Conservation (phyloP, 768 basidiomycete species). For the Rhodotorula sphaerocarpa region DNA sequence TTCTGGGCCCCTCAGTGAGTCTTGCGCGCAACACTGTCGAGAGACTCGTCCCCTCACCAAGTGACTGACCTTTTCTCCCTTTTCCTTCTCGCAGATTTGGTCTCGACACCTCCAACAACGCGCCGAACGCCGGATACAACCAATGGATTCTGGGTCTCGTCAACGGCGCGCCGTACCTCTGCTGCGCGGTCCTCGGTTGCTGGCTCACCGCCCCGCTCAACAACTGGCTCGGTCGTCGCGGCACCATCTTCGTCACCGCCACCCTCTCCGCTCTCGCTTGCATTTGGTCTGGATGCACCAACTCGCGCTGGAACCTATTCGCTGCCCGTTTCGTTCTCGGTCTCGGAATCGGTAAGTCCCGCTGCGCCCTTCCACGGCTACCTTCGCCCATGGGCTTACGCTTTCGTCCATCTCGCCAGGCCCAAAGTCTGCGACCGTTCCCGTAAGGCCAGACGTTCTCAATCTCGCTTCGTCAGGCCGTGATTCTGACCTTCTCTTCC, state of each 20-base stretch:
- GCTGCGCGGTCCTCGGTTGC: conserved; percentile 40
- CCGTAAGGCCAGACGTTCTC: too few relatives aligned
- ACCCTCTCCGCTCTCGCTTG: conserved; percentile 14
- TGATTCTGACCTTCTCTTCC: too few relatives aligned
- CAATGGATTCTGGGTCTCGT: conserved; percentile 51
- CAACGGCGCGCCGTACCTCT: conserved; percentile 52
- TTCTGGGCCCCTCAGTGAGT: conserved; percentile 1
- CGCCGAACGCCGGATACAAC: conserved; percentile 1
- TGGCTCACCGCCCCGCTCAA: conserved; percentile 24
- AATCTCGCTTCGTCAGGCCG: too few relatives aligned
- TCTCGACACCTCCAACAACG: neutral
- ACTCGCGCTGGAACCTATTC: neutral
- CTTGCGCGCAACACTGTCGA: neutral
- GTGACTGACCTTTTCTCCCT: neutral
- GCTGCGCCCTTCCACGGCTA: too few relatives aligned
- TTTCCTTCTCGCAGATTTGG: conserved; percentile 3
- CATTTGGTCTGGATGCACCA: conserved; percentile 9
- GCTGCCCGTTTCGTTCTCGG: conserved; percentile 22
- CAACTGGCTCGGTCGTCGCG: conserved; percentile 50
- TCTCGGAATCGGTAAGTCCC: conserved; percentile 3
- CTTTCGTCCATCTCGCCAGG: too few relatives aligned
- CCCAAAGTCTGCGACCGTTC: neutral
- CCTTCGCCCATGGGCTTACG: neutral
- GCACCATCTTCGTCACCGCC: conserved; percentile 39
- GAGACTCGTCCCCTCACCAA: neutral